Percentiles rank a stretch among this genome's conserved stretches.
Evolutionary conservation across 768 basidiomycete genomes (phyloP).

Genomic region (Termitomyces sp.): DNA sequence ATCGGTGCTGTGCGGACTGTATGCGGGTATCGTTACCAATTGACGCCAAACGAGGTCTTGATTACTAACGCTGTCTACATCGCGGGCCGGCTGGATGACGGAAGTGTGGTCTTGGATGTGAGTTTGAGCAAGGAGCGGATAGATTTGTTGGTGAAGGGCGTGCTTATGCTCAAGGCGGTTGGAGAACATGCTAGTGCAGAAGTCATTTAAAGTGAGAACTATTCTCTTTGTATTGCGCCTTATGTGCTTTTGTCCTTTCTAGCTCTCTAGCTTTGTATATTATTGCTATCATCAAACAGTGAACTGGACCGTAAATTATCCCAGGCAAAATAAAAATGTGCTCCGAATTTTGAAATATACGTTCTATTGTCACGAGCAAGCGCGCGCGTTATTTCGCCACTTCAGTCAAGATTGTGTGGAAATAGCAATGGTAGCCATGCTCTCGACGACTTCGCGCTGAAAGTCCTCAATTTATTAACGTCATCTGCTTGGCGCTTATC

Average conservation of each 20-base stretch:
- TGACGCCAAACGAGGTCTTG: slow-evolving; percentile 27
- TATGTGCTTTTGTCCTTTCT: neutral
- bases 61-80: slow-evolving; percentile 33
- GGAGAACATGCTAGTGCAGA: neutral
- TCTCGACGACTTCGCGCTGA: neutral
- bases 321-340: no score
- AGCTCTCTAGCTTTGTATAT: neutral
- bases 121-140: slow-evolving; percentile 24
- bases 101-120: slow-evolving; percentile 34
- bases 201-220: neutral
- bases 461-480: neutral
- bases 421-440: no score
- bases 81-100: slow-evolving; percentile 31
- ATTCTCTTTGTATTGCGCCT: neutral
- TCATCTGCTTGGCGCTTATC: neutral
- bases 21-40: slow-evolving; percentile 33
- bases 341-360: neutral
- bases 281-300: neutral
- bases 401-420: neutral
- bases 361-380: neutral
- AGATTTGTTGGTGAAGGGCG: slow-evolving; percentile 23
- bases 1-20: slow-evolving; percentile 28
- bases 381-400: neutral
- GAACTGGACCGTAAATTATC: neutral
- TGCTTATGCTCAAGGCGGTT: slow-evolving; percentile 9